Base-by-base conservation (phyloP, 306 rosid species). In the Macrotyloma uniflorum region DNA sequence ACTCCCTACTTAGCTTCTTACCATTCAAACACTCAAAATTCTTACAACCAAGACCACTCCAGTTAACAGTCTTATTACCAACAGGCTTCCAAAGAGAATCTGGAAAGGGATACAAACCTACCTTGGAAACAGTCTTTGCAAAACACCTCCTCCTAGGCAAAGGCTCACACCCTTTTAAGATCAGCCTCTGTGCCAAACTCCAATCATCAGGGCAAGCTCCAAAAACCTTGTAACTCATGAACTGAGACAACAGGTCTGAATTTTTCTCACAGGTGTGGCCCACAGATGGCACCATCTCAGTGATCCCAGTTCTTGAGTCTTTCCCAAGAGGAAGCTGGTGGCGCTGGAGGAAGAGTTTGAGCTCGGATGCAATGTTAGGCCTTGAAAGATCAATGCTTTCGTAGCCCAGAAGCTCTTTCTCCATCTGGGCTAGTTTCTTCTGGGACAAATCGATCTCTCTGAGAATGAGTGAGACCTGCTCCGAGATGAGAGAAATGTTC, bases 201-300 rank as follows among this genome's bases (percentile, higher is more conserved):
- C 97, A 92, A 79, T 94, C 98, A 61, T 94, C 98, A 7, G 93
- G 92, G 77, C 97, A 94, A 71, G 92, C 77, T 32, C 87, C 98
- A 70, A 79, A 84, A 54, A 70, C 86, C 76, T 82, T 90, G 86
- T 94, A 94, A 53, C 6, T 87, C 98, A 94, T 94, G 83, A 72
- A 94, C 77, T 90, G 95, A 9, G 94, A 85, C 83, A 94, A 8
- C 74, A 92, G 74, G 80, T 89, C 93, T 10, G 82, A 80, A 18
- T 80, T 81, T 86, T 92, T 90, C 80, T 90, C 94, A 61, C 97
- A 92, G 0, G 83, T 81, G 69, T 94, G 98, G 22, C 98, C 97
- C 65, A 94, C 93, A 26, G 98, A 94, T 19, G 98, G 78, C 49
- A 89, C 97, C 98, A 94, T 94, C 82, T 94, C 94, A 67, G 91